Conservation (phyloP, 768 basidiomycete species). For the Lentinula sp. region DNA sequence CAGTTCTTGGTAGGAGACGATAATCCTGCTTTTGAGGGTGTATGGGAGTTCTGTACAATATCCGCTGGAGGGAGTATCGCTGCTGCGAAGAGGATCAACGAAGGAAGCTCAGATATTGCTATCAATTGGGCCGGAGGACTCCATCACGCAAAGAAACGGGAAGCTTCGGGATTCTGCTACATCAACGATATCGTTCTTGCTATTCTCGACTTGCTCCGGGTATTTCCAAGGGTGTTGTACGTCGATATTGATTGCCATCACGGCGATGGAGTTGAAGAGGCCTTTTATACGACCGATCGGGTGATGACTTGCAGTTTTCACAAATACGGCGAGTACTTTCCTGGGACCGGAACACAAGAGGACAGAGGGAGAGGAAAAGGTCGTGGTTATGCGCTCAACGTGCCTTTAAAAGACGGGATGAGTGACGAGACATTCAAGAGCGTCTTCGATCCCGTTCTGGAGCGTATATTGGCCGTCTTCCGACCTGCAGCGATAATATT, state of each 20-base stretch:
- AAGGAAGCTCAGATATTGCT: slow-evolving; percentile 66
- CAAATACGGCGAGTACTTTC: slow-evolving; percentile 95
- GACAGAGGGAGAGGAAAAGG: slow-evolving; percentile 83
- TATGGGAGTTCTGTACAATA: slow-evolving; percentile 96
- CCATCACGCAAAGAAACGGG: slow-evolving; percentile 99
- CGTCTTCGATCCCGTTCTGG: slow-evolving; percentile 90
- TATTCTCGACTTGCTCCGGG: slow-evolving; percentile 88
- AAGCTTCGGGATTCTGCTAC: slow-evolving; percentile 98
- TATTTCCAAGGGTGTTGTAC: slow-evolving; percentile 83
- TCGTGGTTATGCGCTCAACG: slow-evolving; percentile 85
- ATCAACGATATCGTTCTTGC: slow-evolving; percentile 96
- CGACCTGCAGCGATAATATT: slow-evolving; percentile 83
- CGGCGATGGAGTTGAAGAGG: slow-evolving; percentile 98
- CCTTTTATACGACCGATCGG: slow-evolving; percentile 94
- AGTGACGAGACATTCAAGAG: slow-evolving; percentile 82
- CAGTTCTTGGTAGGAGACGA: slow-evolving; percentile 75
- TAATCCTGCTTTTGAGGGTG: slow-evolving; percentile 93
- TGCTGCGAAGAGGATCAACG: slow-evolving; percentile 69
- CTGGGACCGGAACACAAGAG: slow-evolving; percentile 75
- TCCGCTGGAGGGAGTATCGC: slow-evolving; percentile 94
- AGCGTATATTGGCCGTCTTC: slow-evolving; percentile 82
- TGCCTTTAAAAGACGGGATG: slow-evolving; percentile 91
- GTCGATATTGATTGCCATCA: slow-evolving; percentile 99
- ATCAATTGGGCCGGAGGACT: slow-evolving; percentile 85
- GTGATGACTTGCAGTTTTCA: slow-evolving; percentile 98